Base-by-base conservation (phyloP, 768 basidiomycete genomes). In the Rhodotorula babjevae region DNA sequence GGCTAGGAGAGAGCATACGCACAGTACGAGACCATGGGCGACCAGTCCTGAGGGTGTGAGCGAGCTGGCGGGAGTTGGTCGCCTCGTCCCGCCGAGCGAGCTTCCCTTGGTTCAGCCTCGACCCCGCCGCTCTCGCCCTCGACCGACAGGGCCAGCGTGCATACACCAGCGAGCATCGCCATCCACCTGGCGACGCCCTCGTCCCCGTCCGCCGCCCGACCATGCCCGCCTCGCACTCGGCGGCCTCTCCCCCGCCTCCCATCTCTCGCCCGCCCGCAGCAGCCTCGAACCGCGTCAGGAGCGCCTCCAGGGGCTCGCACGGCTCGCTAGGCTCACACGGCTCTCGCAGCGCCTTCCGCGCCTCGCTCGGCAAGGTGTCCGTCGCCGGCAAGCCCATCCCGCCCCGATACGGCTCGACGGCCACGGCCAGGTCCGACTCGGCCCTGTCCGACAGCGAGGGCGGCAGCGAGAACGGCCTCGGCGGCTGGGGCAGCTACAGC, bases 1-100 rank as follows among this genome's bases (percentile, higher is more conserved):
- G 21, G 19, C 2, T 21, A 4, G 10, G 33, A 52, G 53, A 55
- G 27, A 3, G 29, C 12, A 21, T 11, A 42, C 74, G 23, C 14
- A 72, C 74, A 75, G 53, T 72, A 75, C 50, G 74, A 71, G 31
- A 75, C 74, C 74, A 75, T 75, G n/a, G 23, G 0, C 2, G 59
- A 6, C 31, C 21, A 9, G 25, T 18, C 14, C 16, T 5, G 27
- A 27, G 14, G 53, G 14, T 6, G n/a, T 16, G 53, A 55, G 27
- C 19, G 50, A 19, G 50, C 8, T 21, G 50, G 50, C 27, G 27
- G 27, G 36, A 36, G 36, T 9, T 36, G 36, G 36, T 36, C 5
- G 36, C 36, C 36, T 5, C 36, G 5, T 36, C 36, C 36, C n/a
- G n/a, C 36, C 36, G 36, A 36, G 36, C 36, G 36, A 36, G 36